Evolutionary conservation across 257 asterid species (phyloP), one percentile per base, ranked within the genome.

Genomic region (Solanum chmielewskii): DNA sequence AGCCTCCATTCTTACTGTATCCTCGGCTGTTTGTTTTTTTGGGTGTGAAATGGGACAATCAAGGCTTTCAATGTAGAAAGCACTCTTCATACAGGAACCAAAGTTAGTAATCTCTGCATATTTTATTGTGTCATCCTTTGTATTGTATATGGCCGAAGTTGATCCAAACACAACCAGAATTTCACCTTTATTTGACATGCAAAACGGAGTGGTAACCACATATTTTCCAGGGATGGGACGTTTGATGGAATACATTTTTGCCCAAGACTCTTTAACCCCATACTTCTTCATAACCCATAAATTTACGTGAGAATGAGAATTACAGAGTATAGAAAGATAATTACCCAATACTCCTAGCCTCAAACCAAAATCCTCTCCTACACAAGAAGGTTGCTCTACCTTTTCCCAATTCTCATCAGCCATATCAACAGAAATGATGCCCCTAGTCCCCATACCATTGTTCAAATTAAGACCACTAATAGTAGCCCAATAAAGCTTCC

Each of bases 201-300:
- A 47, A 47, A 47, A 47, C 56, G 56, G 20, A 15, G 20, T 13
- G 56, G 56, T 47, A 47, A 47, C 15, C 56, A 14, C 20, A 47
- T 47, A 47, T 18, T 13, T 47, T 13, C 56, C 56, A 47, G 15
- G 56, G 56, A 47, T 47, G 56, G 56, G 56, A 47, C 56, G 56
- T 47, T 13, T 47, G 56, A 47, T 47, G 56, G 56, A 14, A 47
- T 47, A 47, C 56, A 47, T 47, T 47, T 47, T 47, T 13, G 56
- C 56, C 56, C 56, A 47, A 47, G 56, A 47, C 20, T 47, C 20
- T 47, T 47, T 47, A 47, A 47, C 56, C 56, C 56, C 56, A 47
- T 47, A 13, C 56, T 45, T 45, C 87, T 90, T 88, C 93, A 91
- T 88, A 59, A 88, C 74, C 98, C 98, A 94, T 85, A 94, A 71